Evolutionary conservation across 345 rosid genomes (phyloP).

Genomic region (Cardamine resedifolia): DNA sequence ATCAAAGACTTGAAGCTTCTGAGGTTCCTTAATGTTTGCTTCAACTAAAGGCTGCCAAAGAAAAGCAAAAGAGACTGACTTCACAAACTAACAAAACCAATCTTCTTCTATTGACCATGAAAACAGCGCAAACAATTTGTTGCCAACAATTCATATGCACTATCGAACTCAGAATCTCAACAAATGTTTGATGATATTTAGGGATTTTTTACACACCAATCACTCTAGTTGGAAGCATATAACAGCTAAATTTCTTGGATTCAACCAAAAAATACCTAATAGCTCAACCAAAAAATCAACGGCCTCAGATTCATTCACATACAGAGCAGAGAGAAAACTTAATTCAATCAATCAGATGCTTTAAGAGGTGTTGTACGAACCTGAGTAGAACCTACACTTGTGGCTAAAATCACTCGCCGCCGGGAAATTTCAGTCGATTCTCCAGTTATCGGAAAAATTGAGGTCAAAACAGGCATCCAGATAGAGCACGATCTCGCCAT

Average conservation of each 20-base stretch:
- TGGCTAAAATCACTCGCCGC: constrained; percentile 24
- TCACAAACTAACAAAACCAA: constrained; percentile 1
- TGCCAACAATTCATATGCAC: not conserved
- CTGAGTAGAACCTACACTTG: constrained; percentile 27
- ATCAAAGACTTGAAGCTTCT: constrained; percentile 25
- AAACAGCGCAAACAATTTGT: no score
- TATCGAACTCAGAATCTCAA: not conserved
- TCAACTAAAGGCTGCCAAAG: constrained; percentile 23
- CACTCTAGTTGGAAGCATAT: constrained; percentile 3
- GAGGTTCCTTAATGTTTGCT: constrained; percentile 24
- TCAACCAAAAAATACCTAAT: not conserved
- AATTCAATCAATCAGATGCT: not conserved
- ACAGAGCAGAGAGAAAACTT: not conserved
- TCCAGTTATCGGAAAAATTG: constrained; percentile 20
- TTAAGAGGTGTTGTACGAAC: constrained; percentile 24
- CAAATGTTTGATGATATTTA: not conserved
- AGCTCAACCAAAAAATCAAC: not conserved
- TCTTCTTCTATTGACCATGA: not conserved
- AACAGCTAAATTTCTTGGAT: not conserved
- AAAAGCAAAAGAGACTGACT: not conserved
- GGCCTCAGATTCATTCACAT: not conserved
- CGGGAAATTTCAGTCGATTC: constrained; percentile 26
- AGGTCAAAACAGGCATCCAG: constrained; percentile 18
- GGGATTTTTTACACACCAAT: not conserved
- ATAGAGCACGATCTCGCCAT: constrained; percentile 35